Base-by-base conservation (phyloP, 2,329 filamentous ascomycete species). In the Cladophialophora carrionii region DNA sequence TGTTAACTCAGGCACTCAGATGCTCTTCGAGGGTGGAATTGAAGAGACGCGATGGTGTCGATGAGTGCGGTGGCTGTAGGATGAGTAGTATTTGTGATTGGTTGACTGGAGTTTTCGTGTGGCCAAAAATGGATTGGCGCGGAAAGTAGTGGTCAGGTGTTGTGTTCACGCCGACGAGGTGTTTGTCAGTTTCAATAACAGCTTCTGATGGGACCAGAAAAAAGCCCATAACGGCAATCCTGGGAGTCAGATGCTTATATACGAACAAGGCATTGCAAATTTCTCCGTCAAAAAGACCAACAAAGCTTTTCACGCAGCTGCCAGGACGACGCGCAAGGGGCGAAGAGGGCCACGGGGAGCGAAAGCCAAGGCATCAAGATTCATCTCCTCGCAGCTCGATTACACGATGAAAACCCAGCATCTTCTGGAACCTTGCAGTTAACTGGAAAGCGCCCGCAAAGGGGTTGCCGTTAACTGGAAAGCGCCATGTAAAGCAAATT, bases 401-500 rank as follows among this genome's bases (percentile, higher is more conserved):
- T 62, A 56, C 60, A 57, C 52, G 60, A 56, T 57, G 48, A 51
- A 56, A 56, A 61, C n/a, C 53, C 57, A 66, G 31, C 46, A 41
- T 57, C 56, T 63, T 56, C 56, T 58, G 62, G 62, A 34, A 43
- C 37, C 58, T 63, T 69, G 70, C 64, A 58, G 70, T 67, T 64
- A 68, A 67, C 62, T 65, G 69, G 54, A 69, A 70, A 71, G 68
- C 61, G 68, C 57, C 43, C 37, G 49, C 49, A n/a, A 43, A 52
- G 29, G 34, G 46, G 32, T 22, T 72, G 66, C 72, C 70, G 68
- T 73, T 74, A 73, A 73, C 71, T 72, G 73, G 64, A 74, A 71
- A 68, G 66, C 57, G 63, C 57, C 57, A 34, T 26, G 53, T 29
- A 41, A 31, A 63, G 64, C 61, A 70, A 70, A 68, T 70, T 70